A percentile compares a stretch with the other conserved stretches of the same genome.
Evolutionary conservation across 116 monocot species (phyloP).

Genomic region (Papilionanthe hybrid): DNA sequence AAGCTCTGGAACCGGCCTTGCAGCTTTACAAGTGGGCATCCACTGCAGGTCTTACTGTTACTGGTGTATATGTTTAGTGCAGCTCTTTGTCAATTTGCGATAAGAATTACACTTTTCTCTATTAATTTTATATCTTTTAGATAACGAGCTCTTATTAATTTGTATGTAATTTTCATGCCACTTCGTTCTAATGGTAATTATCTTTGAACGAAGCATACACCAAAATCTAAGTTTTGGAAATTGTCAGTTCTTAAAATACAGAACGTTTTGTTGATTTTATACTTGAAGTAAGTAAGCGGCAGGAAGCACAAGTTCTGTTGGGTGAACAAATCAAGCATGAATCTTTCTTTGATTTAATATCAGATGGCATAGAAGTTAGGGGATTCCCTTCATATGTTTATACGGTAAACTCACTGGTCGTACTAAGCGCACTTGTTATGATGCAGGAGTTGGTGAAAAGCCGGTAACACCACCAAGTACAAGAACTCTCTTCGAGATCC

Average conservation of each 20-base stretch:
- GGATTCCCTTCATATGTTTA: constrained; percentile 2
- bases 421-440: neutral
- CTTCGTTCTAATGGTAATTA: neutral
- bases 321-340: neutral
- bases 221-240: neutral
- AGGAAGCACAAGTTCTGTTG: neutral
- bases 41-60: constrained; percentile 9
- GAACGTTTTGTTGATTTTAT: neutral
- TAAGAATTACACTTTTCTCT: neutral
- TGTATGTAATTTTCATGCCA: neutral
- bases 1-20: constrained; percentile 80
- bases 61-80: neutral
- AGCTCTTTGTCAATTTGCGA: neutral
- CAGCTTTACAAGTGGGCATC: constrained; percentile 79
- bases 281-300: neutral
- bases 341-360: neutral
- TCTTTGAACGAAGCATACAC: neutral
- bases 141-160: neutral
- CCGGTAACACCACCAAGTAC: constrained; percentile 37
- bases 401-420: neutral
- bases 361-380: neutral
- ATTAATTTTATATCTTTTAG: neutral
- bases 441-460: constrained; percentile 39
- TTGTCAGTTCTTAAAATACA: neutral
- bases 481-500: constrained; percentile 63